These are phyloP conservation scores for Dioscorea zingiberensis DNA, from an alignment of 106 monocot species.

Conservation along the genomic window DNA sequence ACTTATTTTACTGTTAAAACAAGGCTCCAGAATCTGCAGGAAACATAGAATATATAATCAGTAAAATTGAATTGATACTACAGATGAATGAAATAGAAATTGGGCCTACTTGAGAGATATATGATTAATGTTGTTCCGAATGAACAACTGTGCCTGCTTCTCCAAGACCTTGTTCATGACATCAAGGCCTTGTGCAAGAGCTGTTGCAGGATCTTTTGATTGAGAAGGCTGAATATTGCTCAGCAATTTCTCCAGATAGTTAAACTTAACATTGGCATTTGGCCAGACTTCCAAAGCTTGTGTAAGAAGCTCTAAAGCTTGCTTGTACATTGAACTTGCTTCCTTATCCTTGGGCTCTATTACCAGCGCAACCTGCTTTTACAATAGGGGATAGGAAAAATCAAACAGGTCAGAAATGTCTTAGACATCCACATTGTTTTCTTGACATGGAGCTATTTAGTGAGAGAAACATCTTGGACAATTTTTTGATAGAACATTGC, in stretches of 20 bases:
- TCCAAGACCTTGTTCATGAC: constrained; percentile 99
- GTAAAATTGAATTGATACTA: too few species aligned
- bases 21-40: constrained; percentile 91
- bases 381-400: not conserved
- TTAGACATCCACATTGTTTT: too few species aligned
- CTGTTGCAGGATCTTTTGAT: constrained; percentile 95
- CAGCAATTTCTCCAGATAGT: constrained; percentile 94
- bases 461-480: too few species aligned
- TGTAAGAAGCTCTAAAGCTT: constrained; percentile 86
- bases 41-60: too few species aligned
- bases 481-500: too few species aligned
- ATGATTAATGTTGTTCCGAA: constrained; percentile 93
- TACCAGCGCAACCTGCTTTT: constrained; percentile 81
- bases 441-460: too few species aligned
- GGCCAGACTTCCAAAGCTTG: constrained; percentile 98
- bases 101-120: constrained; percentile 78
- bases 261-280: constrained; percentile 98
- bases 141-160: constrained; percentile 97
- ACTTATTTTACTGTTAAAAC: constrained; percentile 91
- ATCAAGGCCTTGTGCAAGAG: constrained; percentile 96
- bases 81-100: too few species aligned
- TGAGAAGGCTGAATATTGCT: constrained; percentile 83
- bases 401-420: not conserved
- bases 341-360: constrained; percentile 98
- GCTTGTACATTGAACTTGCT: constrained; percentile 89